phyloP scores from a whole-genome alignment of 352 stramenopile genomes.

The Pelagophyceae sp. region DNA sequence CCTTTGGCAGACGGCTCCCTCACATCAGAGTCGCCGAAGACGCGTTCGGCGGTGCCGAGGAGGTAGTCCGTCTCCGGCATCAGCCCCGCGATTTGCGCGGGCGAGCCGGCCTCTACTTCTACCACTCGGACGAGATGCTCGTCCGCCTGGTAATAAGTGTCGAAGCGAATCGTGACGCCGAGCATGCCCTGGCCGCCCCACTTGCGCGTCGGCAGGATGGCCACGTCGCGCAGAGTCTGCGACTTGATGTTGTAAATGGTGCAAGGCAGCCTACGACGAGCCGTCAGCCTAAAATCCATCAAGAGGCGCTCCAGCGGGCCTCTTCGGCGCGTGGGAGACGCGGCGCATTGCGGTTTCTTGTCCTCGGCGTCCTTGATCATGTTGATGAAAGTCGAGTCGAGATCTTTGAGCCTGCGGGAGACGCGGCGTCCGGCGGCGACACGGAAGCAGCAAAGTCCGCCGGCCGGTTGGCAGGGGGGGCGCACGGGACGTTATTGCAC shows the following conservation, averaged over 20 bases:
- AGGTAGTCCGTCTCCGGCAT: conserved; percentile 80
- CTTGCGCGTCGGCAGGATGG: conserved; percentile 74
- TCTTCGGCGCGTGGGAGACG: too few species aligned
- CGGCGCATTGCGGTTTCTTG: conserved; percentile 22
- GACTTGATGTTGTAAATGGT: conserved; percentile 60
- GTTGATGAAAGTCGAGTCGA: conserved; percentile 77
- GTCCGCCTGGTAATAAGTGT: conserved; percentile 87
- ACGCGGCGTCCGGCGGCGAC: conserved; percentile 52
- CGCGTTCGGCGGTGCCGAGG: conserved; percentile 75
- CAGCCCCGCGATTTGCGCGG: conserved; percentile 74
- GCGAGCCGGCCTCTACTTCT: conserved; percentile 72
- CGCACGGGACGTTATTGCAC: conserved; percentile 57
- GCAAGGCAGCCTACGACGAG: conserved; percentile 22
- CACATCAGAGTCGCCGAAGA: conserved; percentile 46
- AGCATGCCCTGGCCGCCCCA: conserved; percentile 88
- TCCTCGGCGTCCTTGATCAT: conserved; percentile 75
- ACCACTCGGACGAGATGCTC: conserved; percentile 88
- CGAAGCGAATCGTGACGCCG: conserved; percentile 91
- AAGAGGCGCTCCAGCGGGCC: too few species aligned
- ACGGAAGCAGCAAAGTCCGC: conserved; percentile 21
- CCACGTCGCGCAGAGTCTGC: conserved; percentile 49
- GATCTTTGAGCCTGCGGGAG: conserved; percentile 28
- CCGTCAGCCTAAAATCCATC: background rate
- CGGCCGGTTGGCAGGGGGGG: conserved; percentile 30
- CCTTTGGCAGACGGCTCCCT: background rate